Conservation (phyloP, 495 filamentous ascomycete genomes). For the Talaromyces liani region DNA sequence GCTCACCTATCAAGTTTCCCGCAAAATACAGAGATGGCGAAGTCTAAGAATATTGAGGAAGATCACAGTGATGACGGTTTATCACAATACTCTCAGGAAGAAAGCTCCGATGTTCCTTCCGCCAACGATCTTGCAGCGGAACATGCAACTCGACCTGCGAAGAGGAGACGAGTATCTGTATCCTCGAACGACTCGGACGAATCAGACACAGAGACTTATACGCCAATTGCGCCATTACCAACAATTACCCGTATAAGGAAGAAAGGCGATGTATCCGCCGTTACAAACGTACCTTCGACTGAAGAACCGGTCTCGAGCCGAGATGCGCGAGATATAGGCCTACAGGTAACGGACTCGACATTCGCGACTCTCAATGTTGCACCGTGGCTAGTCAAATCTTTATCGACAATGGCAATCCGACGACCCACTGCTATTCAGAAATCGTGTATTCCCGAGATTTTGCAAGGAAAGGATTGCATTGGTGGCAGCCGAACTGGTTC, state of each 20-base stretch:
- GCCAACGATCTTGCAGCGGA: not conserved
- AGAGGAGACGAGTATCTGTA: conserved; percentile 36
- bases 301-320: conserved; percentile 31
- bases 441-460: conserved; percentile 81
- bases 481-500: conserved; percentile 91
- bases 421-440: conserved; percentile 87
- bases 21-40: not conserved
- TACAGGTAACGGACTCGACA: conserved; percentile 42
- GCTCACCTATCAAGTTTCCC: not conserved
- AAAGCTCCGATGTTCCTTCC: not conserved
- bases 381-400: conserved; percentile 83
- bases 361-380: conserved; percentile 70
- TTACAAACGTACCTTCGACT: conserved; percentile 5
- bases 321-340: conserved; percentile 37
- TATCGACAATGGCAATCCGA: conserved; percentile 80
- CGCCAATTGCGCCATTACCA: conserved; percentile 33
- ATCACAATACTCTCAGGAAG: not conserved
- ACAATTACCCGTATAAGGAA: conserved; percentile 39
- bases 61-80: not conserved
- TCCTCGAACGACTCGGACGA: conserved; percentile 27
- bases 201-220: conserved; percentile 11
- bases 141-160: conserved; percentile 11
- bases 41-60: not conserved
- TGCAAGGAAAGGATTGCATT: conserved; percentile 87
- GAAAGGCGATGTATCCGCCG: conserved; percentile 21